These are phyloP conservation scores for Phytopythium boreale DNA, from an alignment of 352 stramenopile species.

Conservation along the genomic window DNA sequence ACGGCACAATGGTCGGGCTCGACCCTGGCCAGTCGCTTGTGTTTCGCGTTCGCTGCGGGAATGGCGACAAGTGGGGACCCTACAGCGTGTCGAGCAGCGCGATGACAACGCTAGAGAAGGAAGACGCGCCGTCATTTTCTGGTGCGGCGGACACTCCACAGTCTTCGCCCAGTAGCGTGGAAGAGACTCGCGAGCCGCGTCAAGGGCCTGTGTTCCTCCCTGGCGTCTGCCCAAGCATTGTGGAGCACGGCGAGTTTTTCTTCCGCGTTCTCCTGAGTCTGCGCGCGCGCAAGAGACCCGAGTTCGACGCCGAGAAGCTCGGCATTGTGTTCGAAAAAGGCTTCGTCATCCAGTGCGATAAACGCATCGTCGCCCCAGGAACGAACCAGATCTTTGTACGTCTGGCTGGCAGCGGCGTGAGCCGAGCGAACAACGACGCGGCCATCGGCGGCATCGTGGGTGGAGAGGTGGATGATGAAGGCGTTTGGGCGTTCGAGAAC, in stretches of 20 bases:
- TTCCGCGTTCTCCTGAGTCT: constrained; percentile 54
- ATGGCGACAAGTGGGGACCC: constrained; percentile 52
- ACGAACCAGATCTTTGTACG: constrained; percentile 71
- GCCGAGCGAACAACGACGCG: constrained; percentile 11
- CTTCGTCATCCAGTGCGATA: constrained; percentile 41
- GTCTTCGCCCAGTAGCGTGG: not conserved
- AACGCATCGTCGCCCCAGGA: constrained; percentile 53
- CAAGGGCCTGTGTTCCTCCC: constrained; percentile 44
- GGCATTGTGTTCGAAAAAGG: constrained; percentile 54
- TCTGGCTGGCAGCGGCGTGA: constrained; percentile 12
- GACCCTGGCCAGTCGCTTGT: constrained; percentile 50
- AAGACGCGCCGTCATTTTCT: constrained; percentile 4
- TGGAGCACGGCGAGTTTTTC: constrained; percentile 61
- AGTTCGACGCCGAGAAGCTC: constrained; percentile 50
- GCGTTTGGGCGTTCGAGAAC: constrained; percentile 68
- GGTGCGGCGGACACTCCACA: constrained; percentile 13
- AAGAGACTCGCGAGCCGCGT: not conserved
- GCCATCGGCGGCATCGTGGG: constrained; percentile 4
- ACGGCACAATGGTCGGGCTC: constrained; percentile 63
- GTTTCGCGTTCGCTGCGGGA: constrained; percentile 63
- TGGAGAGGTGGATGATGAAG: constrained; percentile 25
- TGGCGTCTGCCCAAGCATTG: constrained; percentile 55
- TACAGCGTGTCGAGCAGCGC: constrained; percentile 60
- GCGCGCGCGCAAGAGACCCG: constrained; percentile 40
- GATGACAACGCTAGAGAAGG: constrained; percentile 55